phyloP scores from a whole-genome alignment of 441 rosid species.

The Gossypium lobatum region DNA sequence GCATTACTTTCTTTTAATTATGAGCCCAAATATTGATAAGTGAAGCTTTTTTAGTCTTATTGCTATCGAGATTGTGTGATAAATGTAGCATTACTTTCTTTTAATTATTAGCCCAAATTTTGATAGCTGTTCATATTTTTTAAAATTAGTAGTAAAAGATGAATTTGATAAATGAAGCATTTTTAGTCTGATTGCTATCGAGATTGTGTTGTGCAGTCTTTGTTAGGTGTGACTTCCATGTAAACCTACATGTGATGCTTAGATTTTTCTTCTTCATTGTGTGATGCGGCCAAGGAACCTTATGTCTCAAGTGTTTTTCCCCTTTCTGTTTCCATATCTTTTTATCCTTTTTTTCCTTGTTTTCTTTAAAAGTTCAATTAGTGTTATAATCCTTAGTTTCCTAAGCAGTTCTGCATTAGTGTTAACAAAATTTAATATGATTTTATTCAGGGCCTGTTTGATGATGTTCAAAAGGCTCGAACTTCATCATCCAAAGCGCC shows the following conservation, averaged over 20 bases:
- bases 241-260: neutral
- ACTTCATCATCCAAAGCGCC: constrained; percentile 50
- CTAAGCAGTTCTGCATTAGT: neutral
- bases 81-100: too few species aligned
- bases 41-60: neutral
- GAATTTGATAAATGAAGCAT: neutral
- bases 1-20: neutral
- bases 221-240: neutral
- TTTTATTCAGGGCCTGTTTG: constrained; percentile 54
- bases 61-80: neutral
- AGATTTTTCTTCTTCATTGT: neutral
- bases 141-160: too few species aligned
- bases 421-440: neutral
- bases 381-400: neutral
- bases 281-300: neutral
- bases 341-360: neutral
- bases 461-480: constrained; percentile 64
- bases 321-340: neutral
- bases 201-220: neutral
- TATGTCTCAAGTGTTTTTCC: neutral
- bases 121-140: too few species aligned
- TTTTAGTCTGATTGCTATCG: neutral
- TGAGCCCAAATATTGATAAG: neutral
- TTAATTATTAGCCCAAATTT: too few species aligned
- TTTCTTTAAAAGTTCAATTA: neutral